Conservation (phyloP, 2,329 filamentous ascomycete genomes). For the Penicillium sp. region DNA sequence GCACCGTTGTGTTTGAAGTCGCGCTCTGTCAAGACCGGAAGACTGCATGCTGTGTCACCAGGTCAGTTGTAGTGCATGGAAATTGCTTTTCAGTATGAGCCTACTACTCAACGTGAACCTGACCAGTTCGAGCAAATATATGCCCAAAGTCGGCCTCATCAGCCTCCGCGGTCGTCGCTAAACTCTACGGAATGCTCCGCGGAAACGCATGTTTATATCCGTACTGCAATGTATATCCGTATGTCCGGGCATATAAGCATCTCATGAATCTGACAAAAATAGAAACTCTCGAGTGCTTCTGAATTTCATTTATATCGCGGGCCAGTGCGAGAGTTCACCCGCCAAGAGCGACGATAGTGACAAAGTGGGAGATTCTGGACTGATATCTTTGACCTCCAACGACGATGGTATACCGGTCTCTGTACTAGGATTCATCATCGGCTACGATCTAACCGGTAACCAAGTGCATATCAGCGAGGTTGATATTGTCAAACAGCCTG, state of each 20-base stretch:
- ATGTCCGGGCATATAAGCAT: background rate
- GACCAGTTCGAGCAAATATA: no score
- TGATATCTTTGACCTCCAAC: background rate
- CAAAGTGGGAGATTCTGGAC: background rate
- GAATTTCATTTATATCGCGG: no score
- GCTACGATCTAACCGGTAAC: slow-evolving; percentile 45
- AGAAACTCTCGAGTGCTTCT: no score
- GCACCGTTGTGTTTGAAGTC: background rate
- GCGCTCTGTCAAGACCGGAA: background rate
- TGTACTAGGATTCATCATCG: slow-evolving; percentile 45
- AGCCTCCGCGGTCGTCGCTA: no score
- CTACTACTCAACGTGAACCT: no score
- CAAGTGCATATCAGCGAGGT: slow-evolving; percentile 50
- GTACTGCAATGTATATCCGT: background rate
- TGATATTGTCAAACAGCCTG: slow-evolving; percentile 40
- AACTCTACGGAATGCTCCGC: no score
- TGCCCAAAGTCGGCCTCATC: no score
- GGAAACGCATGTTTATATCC: background rate
- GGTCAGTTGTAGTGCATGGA: background rate
- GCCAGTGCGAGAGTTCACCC: no score
- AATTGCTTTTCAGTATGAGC: no score
- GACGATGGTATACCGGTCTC: background rate
- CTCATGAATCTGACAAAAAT: background rate
- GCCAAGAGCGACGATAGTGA: no score
- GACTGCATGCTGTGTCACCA: background rate